phyloP scores from a whole-genome alignment of 2,329 filamentous ascomycete genomes.

The Fusarium clavum region DNA sequence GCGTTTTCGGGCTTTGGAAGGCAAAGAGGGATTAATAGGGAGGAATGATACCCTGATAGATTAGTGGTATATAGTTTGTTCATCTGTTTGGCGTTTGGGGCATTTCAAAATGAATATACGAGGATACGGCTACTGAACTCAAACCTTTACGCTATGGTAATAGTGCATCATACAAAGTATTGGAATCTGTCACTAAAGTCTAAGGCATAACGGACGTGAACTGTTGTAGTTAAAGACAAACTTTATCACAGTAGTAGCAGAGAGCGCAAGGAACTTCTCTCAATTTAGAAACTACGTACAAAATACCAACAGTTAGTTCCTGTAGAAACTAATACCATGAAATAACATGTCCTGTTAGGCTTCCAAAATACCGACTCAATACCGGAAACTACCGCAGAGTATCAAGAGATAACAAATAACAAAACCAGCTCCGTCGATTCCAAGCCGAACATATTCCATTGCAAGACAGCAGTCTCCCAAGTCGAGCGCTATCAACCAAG shows the following conservation, averaged over 20 bases:
- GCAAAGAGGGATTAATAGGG: neutral
- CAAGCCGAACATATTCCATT: neutral
- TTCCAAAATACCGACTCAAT: neutral
- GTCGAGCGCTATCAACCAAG: neutral
- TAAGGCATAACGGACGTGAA: neutral
- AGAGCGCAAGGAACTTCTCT: neutral
- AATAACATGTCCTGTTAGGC: neutral
- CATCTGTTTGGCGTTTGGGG: neutral
- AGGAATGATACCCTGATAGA: conserved; percentile 4
- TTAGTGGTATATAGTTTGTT: neutral
- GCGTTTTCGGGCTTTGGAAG: conserved; percentile 8
- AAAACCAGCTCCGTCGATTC: neutral
- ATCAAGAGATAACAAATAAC: neutral
- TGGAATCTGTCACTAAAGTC: neutral
- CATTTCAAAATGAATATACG: neutral
- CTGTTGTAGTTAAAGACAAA: neutral
- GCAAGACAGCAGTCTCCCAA: neutral
- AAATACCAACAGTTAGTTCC: neutral
- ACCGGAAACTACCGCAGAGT: neutral
- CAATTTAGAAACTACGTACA: neutral
- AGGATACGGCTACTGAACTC: neutral
- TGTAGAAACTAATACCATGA: neutral
- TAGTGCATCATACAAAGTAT: neutral
- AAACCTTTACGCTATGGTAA: too few relatives aligned
- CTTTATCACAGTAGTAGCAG: neutral